A percentile compares a stretch with the other conserved stretches of the same genome.
phyloP scores from a whole-genome alignment of 176 grass and related monocot species.

The Carex scoparia region DNA sequence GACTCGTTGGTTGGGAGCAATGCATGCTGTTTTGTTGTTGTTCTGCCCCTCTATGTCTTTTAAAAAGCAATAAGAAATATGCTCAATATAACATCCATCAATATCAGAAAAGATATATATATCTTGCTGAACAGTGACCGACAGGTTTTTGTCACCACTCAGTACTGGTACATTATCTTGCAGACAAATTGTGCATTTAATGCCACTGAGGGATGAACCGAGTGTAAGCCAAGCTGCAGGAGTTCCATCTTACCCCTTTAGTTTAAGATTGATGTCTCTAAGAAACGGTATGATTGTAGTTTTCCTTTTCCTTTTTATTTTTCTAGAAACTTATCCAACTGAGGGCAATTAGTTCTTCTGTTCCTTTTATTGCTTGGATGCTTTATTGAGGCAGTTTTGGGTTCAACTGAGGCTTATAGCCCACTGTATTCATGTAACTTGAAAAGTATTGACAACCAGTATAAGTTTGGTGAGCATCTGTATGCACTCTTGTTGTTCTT shows the following conservation, averaged over 20 bases:
- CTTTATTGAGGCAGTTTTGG: not conserved
- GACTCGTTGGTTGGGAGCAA: not conserved
- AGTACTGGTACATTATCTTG: not conserved
- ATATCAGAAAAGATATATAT: not conserved
- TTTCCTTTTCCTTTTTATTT: not conserved
- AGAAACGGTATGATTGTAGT: not conserved
- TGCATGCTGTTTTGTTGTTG: not conserved
- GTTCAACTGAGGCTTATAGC: not conserved
- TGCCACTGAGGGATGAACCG: not conserved
- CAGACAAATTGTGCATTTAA: constrained; percentile 5
- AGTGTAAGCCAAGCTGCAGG: not conserved
- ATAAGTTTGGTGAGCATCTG: not conserved
- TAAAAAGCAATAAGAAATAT: not conserved
- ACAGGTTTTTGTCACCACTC: not conserved
- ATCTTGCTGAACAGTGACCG: not conserved
- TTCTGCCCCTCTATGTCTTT: not conserved
- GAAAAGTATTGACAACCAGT: not conserved
- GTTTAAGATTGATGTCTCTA: not conserved
- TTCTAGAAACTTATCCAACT: not conserved
- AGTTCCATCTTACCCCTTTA: not conserved
- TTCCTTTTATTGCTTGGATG: not conserved
- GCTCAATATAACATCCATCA: not conserved
- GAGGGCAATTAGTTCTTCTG: not conserved
- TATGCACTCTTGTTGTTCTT: not conserved
- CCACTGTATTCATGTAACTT: not conserved